A percentile compares a stretch with the other conserved stretches of the same genome.
phyloP scores from a whole-genome alignment of 768 basidiomycete species.

The Trametes sanguinea region DNA sequence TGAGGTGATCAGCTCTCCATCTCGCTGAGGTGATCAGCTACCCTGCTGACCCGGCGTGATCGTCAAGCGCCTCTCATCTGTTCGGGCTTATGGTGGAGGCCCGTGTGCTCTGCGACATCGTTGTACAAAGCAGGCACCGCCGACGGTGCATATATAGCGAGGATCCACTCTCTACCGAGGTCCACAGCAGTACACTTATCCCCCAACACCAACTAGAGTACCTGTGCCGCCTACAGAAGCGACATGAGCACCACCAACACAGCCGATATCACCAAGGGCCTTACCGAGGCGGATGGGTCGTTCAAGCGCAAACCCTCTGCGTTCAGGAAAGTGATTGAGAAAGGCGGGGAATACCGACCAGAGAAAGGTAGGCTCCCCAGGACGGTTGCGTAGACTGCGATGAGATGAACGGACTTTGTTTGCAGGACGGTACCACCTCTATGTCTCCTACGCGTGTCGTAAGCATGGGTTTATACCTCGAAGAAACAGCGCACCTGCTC shows the following conservation, averaged over 20 bases:
- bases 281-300: constrained; percentile 59
- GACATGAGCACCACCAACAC: constrained; percentile 27
- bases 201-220: no score
- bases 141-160: no score
- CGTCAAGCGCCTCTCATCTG: neutral
- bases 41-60: no score
- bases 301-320: constrained; percentile 59
- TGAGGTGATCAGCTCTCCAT: no score
- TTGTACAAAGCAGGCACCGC: constrained; percentile 2
- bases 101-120: neutral
- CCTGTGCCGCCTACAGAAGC: neutral
- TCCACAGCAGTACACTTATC: no score
- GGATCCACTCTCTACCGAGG: no score
- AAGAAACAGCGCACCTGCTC: no score
- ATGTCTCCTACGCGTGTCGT: constrained; percentile 88
- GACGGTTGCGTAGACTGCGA: neutral
- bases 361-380: constrained; percentile 60
- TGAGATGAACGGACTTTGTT: neutral
- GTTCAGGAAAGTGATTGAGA: constrained; percentile 58
- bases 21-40: no score
- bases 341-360: constrained; percentile 64
- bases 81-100: neutral
- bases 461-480: neutral
- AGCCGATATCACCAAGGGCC: constrained; percentile 57
- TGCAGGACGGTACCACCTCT: constrained; percentile 86